Base-by-base conservation (phyloP, 2,329 filamentous ascomycete species). In the Berkeleyomyces rouxiae region DNA sequence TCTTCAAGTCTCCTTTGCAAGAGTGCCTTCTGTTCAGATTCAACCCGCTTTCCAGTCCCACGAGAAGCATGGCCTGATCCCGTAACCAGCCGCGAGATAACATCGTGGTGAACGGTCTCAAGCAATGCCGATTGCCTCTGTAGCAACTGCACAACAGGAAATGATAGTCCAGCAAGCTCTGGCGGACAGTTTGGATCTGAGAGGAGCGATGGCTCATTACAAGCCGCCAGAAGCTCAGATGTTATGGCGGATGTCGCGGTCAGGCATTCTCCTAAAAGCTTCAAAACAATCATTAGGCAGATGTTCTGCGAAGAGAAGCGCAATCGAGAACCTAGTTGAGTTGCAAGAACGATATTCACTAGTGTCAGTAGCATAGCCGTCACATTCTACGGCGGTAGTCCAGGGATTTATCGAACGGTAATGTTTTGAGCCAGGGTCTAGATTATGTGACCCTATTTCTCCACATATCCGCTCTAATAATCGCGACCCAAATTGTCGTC, bases 1-100 rank as follows among this genome's bases (percentile, higher is more conserved):
- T 65, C 58, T 10, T 60, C 47, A 6, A 65, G 37, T n/a, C 63
- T 57, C 9, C 47, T 60, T n/a, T 59, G 42, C 23, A 65, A 42
- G 10, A 63, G 40, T 13, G 3, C 42, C n/a, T 23, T 37, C 2
- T 37, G 58, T 42, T 3, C 51, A 39, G 13, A 4, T 31, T 39
- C 51, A 55, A 31, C 51, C 33, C 3, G 33, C 11, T 7, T 36
- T 16, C 23, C 16, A 3, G 51, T 13, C 7, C 3, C 4, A 7
- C 37, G 11, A 9, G 36, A 3, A 36, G 11, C 46, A 7, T 11
- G 31, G 58, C 10, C 11, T 31, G 5, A 9, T 31, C 7, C 31
- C 4, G 33, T 11, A 4, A 9, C 3, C 36, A 46, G n/a, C 40
- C 9, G 10, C n/a, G 23, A 47, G 7, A 59, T 3, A n/a, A 31